Percentiles rank a stretch among this genome's conserved stretches.
These are phyloP conservation scores for Talaromyces sp. DNA, from an alignment of 2,329 filamentous ascomycete species.

Conservation along the genomic window DNA sequence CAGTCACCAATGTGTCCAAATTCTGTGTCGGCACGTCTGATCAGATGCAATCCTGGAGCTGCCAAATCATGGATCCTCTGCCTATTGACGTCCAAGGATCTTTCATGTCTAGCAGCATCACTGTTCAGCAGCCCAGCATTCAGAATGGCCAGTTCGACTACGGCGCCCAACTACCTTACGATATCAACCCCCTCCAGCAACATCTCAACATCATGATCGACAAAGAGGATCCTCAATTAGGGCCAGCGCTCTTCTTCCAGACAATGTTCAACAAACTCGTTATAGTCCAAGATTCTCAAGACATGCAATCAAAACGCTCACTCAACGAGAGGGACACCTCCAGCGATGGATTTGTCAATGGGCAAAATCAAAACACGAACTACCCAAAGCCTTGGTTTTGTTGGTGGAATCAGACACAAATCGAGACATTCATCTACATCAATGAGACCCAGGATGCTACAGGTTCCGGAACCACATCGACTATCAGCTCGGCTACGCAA, in stretches of 20 bases:
- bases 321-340: slow-evolving; percentile 19
- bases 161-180: slow-evolving; percentile 57
- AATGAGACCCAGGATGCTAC: slow-evolving; percentile 46
- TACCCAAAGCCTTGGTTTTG: slow-evolving; percentile 66
- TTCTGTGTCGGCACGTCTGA: slow-evolving; percentile 47
- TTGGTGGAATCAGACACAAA: slow-evolving; percentile 63
- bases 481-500: slow-evolving; percentile 15
- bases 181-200: slow-evolving; percentile 41
- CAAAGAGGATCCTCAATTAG: slow-evolving; percentile 52
- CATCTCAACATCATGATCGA: slow-evolving; percentile 56
- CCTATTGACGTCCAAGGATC: slow-evolving; percentile 32
- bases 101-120: slow-evolving; percentile 30
- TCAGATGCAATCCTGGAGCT: slow-evolving; percentile 52
- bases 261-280: slow-evolving; percentile 62
- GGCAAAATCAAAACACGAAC: slow-evolving; percentile 17
- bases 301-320: slow-evolving; percentile 28
- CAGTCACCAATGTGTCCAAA: slow-evolving; percentile 46
- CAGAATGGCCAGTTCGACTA: slow-evolving; percentile 49
- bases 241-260: slow-evolving; percentile 63
- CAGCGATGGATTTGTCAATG: not conserved
- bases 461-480: slow-evolving; percentile 12
- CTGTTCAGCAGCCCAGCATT: slow-evolving; percentile 38
- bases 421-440: slow-evolving; percentile 65
- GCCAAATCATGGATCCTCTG: slow-evolving; percentile 35
- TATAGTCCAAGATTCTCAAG: slow-evolving; percentile 43